These are phyloP conservation scores for Bocquillonia castaneifolia DNA, from an alignment of 441 rosid species.

Conservation along the genomic window DNA sequence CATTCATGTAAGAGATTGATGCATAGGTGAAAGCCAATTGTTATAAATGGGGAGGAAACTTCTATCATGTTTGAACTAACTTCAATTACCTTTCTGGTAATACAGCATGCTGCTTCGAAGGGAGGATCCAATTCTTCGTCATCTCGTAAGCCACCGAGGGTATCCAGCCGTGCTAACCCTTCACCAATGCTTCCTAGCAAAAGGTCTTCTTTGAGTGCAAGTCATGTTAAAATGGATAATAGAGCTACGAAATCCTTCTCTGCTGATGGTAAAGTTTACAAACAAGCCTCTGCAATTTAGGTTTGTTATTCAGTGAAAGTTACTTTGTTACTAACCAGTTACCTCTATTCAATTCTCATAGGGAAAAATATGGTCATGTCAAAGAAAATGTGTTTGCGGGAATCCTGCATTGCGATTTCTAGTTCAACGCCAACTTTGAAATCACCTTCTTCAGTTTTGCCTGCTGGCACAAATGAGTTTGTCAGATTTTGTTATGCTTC, in stretches of 20 bases:
- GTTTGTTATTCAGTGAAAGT: not conserved
- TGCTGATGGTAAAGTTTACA: constrained; percentile 26
- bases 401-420: constrained; percentile 19
- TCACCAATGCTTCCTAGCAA: constrained; percentile 20
- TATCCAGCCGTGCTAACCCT: constrained; percentile 11
- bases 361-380: constrained; percentile 27
- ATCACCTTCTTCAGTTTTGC: constrained; percentile 32
- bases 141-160: constrained; percentile 30
- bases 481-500: constrained; percentile 6
- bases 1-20: not conserved
- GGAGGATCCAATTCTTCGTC: constrained; percentile 20
- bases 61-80: constrained; percentile 17
- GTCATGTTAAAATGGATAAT: constrained; percentile 22
- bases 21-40: not conserved
- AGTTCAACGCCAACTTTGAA: constrained; percentile 21
- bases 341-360: constrained; percentile 20
- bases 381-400: constrained; percentile 32
- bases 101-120: constrained; percentile 22
- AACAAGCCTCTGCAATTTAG: not conserved
- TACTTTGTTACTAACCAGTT: not conserved
- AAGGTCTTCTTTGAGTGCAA: constrained; percentile 27
- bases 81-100: constrained; percentile 6
- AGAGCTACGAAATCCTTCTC: constrained; percentile 23
- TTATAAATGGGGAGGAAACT: not conserved
- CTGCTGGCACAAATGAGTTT: constrained; percentile 7